These are phyloP conservation scores for Botrytis byssoidea DNA, from an alignment of 2,329 filamentous ascomycete genomes.

Conservation along the genomic window DNA sequence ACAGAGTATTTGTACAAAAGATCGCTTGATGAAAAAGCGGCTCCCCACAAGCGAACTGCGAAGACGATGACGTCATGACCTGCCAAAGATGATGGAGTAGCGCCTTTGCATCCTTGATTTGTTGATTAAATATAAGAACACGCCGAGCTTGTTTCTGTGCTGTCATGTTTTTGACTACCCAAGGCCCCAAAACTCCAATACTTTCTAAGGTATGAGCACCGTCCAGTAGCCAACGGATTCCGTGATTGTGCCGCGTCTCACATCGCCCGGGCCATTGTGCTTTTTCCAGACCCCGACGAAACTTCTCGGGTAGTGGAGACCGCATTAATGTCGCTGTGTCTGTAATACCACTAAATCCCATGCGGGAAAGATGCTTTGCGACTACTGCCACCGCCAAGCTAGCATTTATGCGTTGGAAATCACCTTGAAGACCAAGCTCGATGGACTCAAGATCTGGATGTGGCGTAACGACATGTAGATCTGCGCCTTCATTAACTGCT, in stretches of 20 bases:
- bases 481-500: background rate
- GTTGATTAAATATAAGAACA: slow-evolving; percentile 1
- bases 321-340: background rate
- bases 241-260: background rate
- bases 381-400: background rate
- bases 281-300: slow-evolving; percentile 1
- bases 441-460: background rate
- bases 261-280: background rate
- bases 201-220: background rate
- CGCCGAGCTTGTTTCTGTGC: background rate
- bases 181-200: background rate
- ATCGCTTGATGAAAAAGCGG: background rate
- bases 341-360: background rate
- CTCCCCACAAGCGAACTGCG: background rate
- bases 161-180: background rate
- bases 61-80: background rate
- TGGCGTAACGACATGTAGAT: background rate
- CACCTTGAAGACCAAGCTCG: background rate
- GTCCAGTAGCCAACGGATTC: background rate
- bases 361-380: background rate
- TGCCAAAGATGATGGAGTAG: background rate
- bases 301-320: background rate
- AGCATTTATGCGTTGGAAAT: slow-evolving; percentile 1
- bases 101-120: background rate
- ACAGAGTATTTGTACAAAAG: background rate